Evolutionary conservation across 106 monocot species (phyloP), one percentile per base, ranked within the genome.

Genomic region (Alisma plantagoaquatica): DNA sequence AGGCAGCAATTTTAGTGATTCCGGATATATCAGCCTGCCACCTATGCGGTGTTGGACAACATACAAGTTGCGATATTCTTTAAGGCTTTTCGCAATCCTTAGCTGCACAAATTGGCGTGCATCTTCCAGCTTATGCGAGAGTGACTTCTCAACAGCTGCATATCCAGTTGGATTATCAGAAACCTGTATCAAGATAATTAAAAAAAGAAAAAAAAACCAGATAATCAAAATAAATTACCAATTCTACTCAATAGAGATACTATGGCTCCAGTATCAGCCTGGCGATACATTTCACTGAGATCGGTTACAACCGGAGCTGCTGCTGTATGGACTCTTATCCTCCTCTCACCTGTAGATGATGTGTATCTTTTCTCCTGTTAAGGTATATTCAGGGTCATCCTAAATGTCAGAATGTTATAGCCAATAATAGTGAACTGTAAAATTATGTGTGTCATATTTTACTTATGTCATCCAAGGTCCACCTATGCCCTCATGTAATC

Each of bases 271-370:
- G 76, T 67, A 63, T 98, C 90, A 54, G 98, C 98, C 41, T 77
- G 81, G 51, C 98, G 98, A 42, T 98, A 98, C 90, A 90, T 98
- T 64, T 90, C 98, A 60, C 70, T 59, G 53, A 98, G 82, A 64
- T 98, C 90, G 32, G 78, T 52, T 29, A 98, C 98, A 17, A 98
- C 98, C 55, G 85, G 98, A 41, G 79, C 98, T 25, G 90, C 98
- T 62, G 90, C 63, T 46, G 98, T 98, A 54, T 79, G 89, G 43
- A 90, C 85, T 68, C 90, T 90, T 27, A 98, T 98, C 28, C 85
- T 70, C 51, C 98, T 82, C 69, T 98, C 98, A 54, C 98, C 98
- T 21, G 82, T 82, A 51, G 90, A 98, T 15, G 98, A 90, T 23
- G 98, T 98, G 57, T 90, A 89, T 66, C 96, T 98, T 25, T 33